Evolutionary conservation across 225 moss, liverwort and hornwort genomes (phyloP).

Genomic region (Physcomitrium patens): DNA sequence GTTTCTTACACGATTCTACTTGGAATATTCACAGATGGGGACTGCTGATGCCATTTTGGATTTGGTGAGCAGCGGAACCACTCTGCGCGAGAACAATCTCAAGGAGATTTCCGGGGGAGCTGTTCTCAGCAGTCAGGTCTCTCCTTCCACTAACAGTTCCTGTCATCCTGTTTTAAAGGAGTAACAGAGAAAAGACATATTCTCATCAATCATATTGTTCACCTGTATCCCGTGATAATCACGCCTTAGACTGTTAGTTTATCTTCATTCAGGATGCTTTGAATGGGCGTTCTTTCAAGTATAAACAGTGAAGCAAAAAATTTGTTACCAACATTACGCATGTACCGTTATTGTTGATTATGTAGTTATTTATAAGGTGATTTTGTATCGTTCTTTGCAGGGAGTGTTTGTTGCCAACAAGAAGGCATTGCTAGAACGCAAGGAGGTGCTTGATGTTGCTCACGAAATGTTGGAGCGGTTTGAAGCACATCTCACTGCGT

Average conservation of each 20-base stretch:
- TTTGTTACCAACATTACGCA: background rate
- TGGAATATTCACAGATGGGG: constrained; percentile 75
- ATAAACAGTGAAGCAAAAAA: background rate
- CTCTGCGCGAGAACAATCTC: constrained; percentile 93
- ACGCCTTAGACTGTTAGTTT: no score
- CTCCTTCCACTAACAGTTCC: constrained; percentile 2
- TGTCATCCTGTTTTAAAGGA: no score
- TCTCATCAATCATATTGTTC: no score
- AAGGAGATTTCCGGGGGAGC: constrained; percentile 83
- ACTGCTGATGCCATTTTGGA: constrained; percentile 98
- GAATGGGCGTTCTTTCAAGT: background rate
- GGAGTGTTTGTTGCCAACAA: constrained; percentile 95
- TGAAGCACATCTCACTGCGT: constrained; percentile 94
- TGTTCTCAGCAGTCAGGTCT: constrained; percentile 85
- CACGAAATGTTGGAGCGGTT: constrained; percentile 97
- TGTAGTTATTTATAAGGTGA: constrained; percentile 14
- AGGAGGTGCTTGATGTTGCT: constrained; percentile 76
- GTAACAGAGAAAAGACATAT: no score
- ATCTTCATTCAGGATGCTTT: background rate
- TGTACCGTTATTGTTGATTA: background rate
- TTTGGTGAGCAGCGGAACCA: constrained; percentile 97
- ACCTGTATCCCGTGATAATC: no score
- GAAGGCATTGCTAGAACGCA: constrained; percentile 73
- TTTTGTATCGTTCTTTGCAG: constrained; percentile 35
- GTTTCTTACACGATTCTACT: constrained; percentile 1